Evolutionary conservation across 1,284 basidiomycete species (phyloP), one percentile per base, ranked within the genome.

Genomic region (Cryptococcus maquisensis): DNA sequence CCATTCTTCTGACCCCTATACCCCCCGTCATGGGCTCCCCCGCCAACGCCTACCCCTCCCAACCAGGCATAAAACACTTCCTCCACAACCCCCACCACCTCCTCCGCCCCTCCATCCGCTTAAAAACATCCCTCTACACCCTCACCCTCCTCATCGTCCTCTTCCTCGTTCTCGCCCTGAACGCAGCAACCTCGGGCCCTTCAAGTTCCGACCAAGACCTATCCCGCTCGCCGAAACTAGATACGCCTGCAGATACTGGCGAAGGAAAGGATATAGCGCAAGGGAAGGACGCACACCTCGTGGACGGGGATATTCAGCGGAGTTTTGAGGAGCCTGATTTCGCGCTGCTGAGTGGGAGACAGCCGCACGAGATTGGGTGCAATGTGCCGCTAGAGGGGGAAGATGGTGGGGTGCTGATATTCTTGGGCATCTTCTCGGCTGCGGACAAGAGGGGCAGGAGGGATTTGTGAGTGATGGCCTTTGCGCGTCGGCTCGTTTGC

Each of bases 261-360:
- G 68, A 67, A 53, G 68, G 66, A 3, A 60, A 65, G 44, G 54
- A 60, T 43, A 63, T 63, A 0, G 68, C 66, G 2, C 57, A 66
- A 42, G 68, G 64, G 20, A 66, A 69, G 50, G 67, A 70, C 47
- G 69, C 60, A 20, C 64, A 65, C 57, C 41, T 68, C 23, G 57
- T 63, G 4, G 64, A 70, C 44, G 62, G 66, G 46, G 67, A 71
- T 39, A 63, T 71, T 9, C 67, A 69, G 50, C 47, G 71, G 32
- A 67, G 63, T 51, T 77, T 75, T 47, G 75, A 77, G 50, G 76
- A 77, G 55, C 76, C 76, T 1, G 73, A 76, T 61, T 78, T 63
- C 55, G 66, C 65, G 7, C 57, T 78, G 23, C 54, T 77, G 47
- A 65, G 63, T 38, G 62, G 64, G 10, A 58, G n/a, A 21, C 75